Evolutionary conservation across 2,329 filamentous ascomycete species (phyloP).

Genomic region (Alternaria viburni): DNA sequence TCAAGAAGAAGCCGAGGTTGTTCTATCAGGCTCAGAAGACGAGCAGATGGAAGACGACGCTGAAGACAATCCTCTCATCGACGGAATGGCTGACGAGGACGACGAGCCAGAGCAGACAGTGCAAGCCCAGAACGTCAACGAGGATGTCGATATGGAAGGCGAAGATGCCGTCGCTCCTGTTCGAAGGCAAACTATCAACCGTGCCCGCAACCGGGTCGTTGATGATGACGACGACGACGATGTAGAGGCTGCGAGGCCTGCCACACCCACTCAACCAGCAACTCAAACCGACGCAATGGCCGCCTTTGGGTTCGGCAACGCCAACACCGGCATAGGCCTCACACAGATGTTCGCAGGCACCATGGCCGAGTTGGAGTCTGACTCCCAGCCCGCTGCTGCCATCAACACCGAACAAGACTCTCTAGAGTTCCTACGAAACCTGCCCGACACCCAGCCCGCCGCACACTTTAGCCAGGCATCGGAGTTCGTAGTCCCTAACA

Average conservation of each 20-base stretch:
- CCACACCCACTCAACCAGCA: conserved; percentile 28
- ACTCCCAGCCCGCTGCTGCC: conserved; percentile 40
- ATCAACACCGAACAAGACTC: conserved; percentile 55
- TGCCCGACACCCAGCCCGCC: conserved; percentile 64
- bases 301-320: conserved; percentile 49
- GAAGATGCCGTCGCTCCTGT: conserved; percentile 52
- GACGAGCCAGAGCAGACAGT: conserved; percentile 33
- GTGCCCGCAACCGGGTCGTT: conserved; percentile 61
- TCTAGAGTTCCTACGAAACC: conserved; percentile 56
- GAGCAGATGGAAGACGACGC: conserved; percentile 37
- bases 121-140: conserved; percentile 18
- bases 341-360: conserved; percentile 93
- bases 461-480: conserved; percentile 65
- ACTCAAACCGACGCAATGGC: conserved; percentile 43
- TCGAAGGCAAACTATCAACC: conserved; percentile 59
- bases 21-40: conserved; percentile 37
- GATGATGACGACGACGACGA: conserved; percentile 64
- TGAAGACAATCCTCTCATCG: conserved; percentile 36
- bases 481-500: conserved; percentile 62
- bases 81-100: conserved; percentile 51
- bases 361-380: conserved; percentile 69
- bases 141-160: conserved; percentile 54
- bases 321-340: conserved; percentile 66
- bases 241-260: conserved; percentile 18
- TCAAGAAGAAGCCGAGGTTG: conserved; percentile 35